Evolutionary conservation across 2,329 filamentous ascomycete species (phyloP), one percentile per base, ranked within the genome.

Genomic region (Mariannaea sp.): DNA sequence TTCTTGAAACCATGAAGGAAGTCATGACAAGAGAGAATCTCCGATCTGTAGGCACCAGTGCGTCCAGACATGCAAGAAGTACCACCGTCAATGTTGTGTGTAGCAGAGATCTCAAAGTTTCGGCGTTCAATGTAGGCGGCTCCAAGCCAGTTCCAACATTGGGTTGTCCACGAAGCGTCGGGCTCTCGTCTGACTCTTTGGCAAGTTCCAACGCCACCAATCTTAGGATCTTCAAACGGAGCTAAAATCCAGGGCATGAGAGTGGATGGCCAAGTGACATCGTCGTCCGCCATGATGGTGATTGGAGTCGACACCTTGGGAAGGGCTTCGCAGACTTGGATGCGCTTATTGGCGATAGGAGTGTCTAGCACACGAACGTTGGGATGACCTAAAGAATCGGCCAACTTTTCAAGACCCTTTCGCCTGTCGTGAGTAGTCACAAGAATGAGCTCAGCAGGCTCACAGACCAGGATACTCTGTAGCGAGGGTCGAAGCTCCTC

Each of bases 1-100:
- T 92, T 91, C 62, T 90, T 92, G 77, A 97, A 97, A 39, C 87
- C 90, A 60, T 92, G 83, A 35, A 92, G 86, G 73, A 97, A 97
- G 46, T 88, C 85, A 55, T 88, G 85, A 70, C 92, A 90, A 65
- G 90, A 86, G 20, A 97, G 79, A 59, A 97, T 97, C 68, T 89
- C 85, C 8, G 90, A 91, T 41, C 91, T 88, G 75, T 97, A 97
- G 38, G 92, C 92, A 47, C 93, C 92, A 13, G 92, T 97, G 36
- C 93, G 87, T 53, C 93, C 93, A 40, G 93, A 97, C 79, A 97
- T 90, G 77, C 93, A 97, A 9, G 93, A 95, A n/a, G 95, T 88
- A 33, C 93, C 93, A 54, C 93, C 93, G 70, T 97, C 93, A 45
- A 97, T 88, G 75, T 93, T 90, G 71, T 95, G 93, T 49, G 92